Base-by-base conservation (phyloP, 768 basidiomycete genomes). In the Harrya chromipes region DNA sequence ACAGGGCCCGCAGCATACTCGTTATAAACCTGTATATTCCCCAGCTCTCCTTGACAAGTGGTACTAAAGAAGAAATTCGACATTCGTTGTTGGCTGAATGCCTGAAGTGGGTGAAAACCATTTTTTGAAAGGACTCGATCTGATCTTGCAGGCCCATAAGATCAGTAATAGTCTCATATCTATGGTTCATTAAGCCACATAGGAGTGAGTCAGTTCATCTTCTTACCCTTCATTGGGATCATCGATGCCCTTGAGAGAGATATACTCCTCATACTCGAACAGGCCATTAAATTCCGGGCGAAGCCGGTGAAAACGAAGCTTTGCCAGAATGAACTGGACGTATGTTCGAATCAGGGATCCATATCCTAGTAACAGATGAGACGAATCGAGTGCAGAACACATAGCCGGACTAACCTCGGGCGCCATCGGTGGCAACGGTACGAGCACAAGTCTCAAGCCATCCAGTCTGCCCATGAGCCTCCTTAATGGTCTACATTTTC, bases 21-120 rank as follows among this genome's bases (percentile, higher is more conserved):
- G 95, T 98, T 65, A 98, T 94, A 72, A 98, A 99, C 40, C 92
- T 82, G 71, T 99, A 99, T 50, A 99, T 99, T 33, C 95, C 95
- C 84, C 94, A 99, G 60, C 92, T 95, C 71, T 99, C 97, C 71
- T 99, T 99, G 47, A 99, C 97, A 12, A 97, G 78, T 20, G 97
- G 95, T 2, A 99, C 97, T 41, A 99, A 74, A 2, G 97, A 77
- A 29, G 94, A 95, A 52, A 99, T 99, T 24, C 94, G 86, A 68
- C 94, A 97, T 71, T 99, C 97, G 57, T 99, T 99, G 65, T 97
- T 97, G 40, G 83, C 75, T 16, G 92, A 92, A 53, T 87, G 82
- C 47, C 84, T 78, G 74, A 99, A 98, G 69, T 94, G 90, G 9
- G 94, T 85, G 64, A 99, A 98, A 50, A 97, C 85, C 76, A 95